Base-by-base conservation (phyloP, 805 yeast genomes). In the Myxozyma vanderwaltii region DNA sequence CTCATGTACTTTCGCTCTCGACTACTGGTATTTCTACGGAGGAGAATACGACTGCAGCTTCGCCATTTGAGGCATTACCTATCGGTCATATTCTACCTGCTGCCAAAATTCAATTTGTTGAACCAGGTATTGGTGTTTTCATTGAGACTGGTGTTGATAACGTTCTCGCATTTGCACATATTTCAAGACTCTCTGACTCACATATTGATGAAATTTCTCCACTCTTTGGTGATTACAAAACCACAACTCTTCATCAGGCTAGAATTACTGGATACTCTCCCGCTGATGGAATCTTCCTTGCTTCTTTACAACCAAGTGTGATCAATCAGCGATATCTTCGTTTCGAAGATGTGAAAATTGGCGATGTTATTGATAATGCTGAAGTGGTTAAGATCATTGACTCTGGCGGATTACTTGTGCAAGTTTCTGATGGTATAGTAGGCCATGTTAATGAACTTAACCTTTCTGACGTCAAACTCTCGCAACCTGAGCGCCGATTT, bases 401-500 rank as follows among this genome's bases (percentile, higher is more conserved):
- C 2, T 84, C 82, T 40, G 78, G 79, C 15, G 97, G 97, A 23
- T 79, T 94, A 31, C 71, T 82, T 33, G 79, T 94, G 31, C 83
- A 82, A 67, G 69, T 90, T 10, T 84, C 85, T 60, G 85, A 83
- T 53, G 76, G 75, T 8, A 80, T 81, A 50, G 88, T 86, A 65
- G 99, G 90, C 4, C 75, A 81, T 63, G 98, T 89, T 29, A 86
- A 89, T 13, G 77, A 83, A 27, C 70, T 76, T 26, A 96, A 92
- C 68, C 82, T 94, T 73, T 86, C 96, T 66, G 99, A 94, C 72
- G 80, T 88, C 58, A 86, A 84, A 70, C 78, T 92, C 63, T 83
- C 84, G 2, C 86, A 92, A 70, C 99, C 99, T 4, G 98, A 94
- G 74, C 82, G 94, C 77, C 89, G 90, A 69, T 92, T 86, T 79